A percentile compares a stretch with the other conserved stretches of the same genome.
Evolutionary conservation across 2,329 filamentous ascomycete genomes (phyloP).

Genomic region (Lasiodiplodia gonubiensis): DNA sequence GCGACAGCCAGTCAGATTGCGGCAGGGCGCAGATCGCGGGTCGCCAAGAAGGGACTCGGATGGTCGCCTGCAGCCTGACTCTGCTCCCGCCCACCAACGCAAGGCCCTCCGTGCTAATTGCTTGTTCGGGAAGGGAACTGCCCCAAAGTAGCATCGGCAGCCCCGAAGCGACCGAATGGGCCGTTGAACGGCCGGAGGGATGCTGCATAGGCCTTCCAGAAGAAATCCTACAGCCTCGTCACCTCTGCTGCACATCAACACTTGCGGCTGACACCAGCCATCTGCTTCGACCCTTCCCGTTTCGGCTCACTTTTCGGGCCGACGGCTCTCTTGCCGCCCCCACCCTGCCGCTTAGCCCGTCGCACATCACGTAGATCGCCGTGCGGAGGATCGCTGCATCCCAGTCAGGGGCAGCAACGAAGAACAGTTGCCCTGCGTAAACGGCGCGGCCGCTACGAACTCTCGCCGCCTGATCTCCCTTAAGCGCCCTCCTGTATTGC

Average conservation of each 20-base stretch:
- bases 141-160: background rate
- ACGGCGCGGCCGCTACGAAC: background rate
- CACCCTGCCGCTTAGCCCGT: background rate
- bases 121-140: background rate
- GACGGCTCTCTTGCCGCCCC: background rate
- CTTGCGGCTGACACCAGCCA: background rate
- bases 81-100: slow-evolving; percentile 5
- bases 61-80: background rate
- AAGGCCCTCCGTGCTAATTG: background rate
- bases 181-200: slow-evolving; percentile 5
- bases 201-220: background rate
- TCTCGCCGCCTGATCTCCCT: background rate
- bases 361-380: slow-evolving; percentile 8
- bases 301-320: background rate
- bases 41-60: background rate
- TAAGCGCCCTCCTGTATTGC: background rate
- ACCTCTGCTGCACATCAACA: background rate
- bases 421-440: background rate
- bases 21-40: background rate
- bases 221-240: background rate
- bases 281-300: background rate
- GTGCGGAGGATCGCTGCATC: slow-evolving; percentile 15
- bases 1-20: background rate
- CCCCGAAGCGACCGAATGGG: background rate
- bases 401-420: background rate